Conservation (phyloP, 148 eudicot species). For the Nepenthes mirabilis region DNA sequence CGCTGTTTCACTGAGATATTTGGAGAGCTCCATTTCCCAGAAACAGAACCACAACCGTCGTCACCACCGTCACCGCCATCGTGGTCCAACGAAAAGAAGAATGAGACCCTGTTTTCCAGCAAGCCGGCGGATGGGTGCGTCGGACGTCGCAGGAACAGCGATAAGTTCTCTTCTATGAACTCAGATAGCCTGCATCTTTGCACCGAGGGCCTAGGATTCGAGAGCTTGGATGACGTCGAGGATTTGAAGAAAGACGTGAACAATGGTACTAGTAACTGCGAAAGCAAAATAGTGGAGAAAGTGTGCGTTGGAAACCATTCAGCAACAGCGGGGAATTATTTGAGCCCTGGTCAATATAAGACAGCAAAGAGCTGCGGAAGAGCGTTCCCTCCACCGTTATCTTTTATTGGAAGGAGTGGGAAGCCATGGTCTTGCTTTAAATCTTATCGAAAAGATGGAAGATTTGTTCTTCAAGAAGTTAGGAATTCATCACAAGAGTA, state of each 20-base stretch:
- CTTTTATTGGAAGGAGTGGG: conserved; percentile 59
- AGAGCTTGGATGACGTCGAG: conserved; percentile 61
- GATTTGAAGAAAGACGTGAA: conserved; percentile 16
- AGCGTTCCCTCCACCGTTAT: conserved; percentile 71
- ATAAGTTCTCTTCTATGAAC: conserved; percentile 48
- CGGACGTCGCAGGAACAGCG: conserved; percentile 21
- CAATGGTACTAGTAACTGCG: not conserved
- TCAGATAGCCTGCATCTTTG: conserved; percentile 62
- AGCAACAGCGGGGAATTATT: not conserved
- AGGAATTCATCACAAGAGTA: conserved; percentile 49
- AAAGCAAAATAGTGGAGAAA: conserved; percentile 4
- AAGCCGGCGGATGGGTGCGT: conserved; percentile 3
- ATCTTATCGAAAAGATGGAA: conserved; percentile 55
- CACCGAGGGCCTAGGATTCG: conserved; percentile 88
- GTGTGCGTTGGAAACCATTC: conserved; percentile 7
- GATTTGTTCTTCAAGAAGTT: conserved; percentile 63
- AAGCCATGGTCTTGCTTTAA: conserved; percentile 49
- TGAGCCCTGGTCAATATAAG: conserved; percentile 13
- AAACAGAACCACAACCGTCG: no score
- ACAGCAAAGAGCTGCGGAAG: conserved; percentile 22
- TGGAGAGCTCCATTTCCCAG: no score
- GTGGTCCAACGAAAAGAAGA: not conserved
- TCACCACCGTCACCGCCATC: conserved; percentile 12
- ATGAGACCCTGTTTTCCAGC: conserved; percentile 2
- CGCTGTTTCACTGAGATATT: no score